phyloP scores from a whole-genome alignment of 2,329 filamentous ascomycete species.

The Xylaria polymorpha region DNA sequence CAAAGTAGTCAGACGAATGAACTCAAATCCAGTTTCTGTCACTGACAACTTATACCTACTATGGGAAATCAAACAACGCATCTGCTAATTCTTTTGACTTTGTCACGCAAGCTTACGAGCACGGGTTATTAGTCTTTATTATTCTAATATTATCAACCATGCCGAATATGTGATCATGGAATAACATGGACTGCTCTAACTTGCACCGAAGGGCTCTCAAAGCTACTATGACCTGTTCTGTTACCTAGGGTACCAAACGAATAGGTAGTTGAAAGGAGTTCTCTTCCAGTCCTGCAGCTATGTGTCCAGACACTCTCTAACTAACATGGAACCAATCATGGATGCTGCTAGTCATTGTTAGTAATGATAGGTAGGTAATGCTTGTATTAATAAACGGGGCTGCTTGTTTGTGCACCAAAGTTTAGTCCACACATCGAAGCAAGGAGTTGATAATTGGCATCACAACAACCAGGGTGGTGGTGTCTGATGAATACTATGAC shows the following conservation, averaged over 20 bases:
- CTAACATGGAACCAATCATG: not conserved
- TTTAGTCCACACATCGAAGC: not conserved
- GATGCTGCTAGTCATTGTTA: not conserved
- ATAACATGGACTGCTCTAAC: not conserved
- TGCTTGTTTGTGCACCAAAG: constrained; percentile 1
- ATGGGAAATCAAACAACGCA: not conserved
- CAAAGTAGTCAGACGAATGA: not conserved
- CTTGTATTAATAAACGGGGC: not conserved
- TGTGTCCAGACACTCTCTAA: not conserved
- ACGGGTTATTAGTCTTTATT: not conserved
- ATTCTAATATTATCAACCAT: not conserved
- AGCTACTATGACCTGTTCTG: not conserved
- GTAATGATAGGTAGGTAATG: not conserved
- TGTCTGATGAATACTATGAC: not conserved
- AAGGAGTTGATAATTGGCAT: not conserved
- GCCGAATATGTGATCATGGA: not conserved
- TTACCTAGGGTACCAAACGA: not conserved
- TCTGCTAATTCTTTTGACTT: not conserved
- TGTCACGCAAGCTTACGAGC: not conserved
- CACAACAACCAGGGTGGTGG: not conserved
- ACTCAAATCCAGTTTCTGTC: not conserved
- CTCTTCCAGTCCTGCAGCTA: not conserved
- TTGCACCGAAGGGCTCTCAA: not conserved
- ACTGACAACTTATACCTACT: not conserved
- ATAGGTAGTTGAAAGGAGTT: not conserved